Base-by-base conservation (phyloP, 805 yeast species). In the Starmerella powellii region DNA sequence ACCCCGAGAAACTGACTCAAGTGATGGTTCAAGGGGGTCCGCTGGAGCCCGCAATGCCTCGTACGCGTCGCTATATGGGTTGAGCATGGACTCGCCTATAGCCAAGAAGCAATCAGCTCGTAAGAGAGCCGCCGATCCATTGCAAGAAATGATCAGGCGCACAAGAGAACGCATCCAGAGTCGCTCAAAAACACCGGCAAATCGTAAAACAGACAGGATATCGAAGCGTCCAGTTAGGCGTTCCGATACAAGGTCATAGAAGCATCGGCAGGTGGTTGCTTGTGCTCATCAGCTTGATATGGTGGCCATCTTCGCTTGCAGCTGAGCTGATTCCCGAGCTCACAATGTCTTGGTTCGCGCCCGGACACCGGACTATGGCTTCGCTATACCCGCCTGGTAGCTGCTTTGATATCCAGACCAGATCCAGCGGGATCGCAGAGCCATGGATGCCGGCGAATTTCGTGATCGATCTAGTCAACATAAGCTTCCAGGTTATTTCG, bases 21-120 rank as follows among this genome's bases (percentile, higher is more conserved):
- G n/a, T n/a, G n/a, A n/a, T n/a, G n/a, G n/a, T n/a, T n/a, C n/a
- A n/a, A n/a, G n/a, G n/a, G n/a, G n/a, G n/a, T n/a, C n/a, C n/a
- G n/a, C n/a, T n/a, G n/a, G n/a, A n/a, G n/a, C n/a, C n/a, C n/a
- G n/a, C n/a, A n/a, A n/a, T n/a, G n/a, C n/a, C n/a, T n/a, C n/a
- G n/a, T n/a, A n/a, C n/a, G n/a, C n/a, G n/a, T n/a, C n/a, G n/a
- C n/a, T 17, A 11, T 10, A 4, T 30, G 31, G 16, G 26, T 2
- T 4, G 28, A 11, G 8, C 11, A 16, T 11, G 17, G 11, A 8
- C 6, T 6, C 33, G 19, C 19, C 8, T 6, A 8, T 6, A 15
- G 19, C 65, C 66, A 1, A 63, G 66, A n/a, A 79, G 76, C 45
- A 77, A 68, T 53, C 71, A 31, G 83, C 84, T 1, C 70, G 65